Base-by-base conservation (phyloP, 2,329 filamentous ascomycete genomes). In the Rhinocladiella similis region DNA sequence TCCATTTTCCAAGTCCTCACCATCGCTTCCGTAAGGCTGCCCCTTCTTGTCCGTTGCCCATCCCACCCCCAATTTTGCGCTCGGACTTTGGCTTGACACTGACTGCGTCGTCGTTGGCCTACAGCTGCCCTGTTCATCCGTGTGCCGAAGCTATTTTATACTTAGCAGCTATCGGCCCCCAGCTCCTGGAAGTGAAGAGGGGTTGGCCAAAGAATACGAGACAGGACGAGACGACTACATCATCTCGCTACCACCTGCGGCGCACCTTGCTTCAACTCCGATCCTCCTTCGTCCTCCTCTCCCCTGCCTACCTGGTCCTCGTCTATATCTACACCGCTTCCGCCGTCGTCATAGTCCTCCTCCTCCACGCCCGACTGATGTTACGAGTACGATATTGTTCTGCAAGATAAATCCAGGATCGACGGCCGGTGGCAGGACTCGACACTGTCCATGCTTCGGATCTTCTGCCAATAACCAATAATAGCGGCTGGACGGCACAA, bases 171-270 rank as follows among this genome's bases (percentile, higher is more conserved):
- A 10, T 35, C 47, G 22, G 33, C 18, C 47, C 16, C 35, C 35
- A 16, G 35, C 5, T 38, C 35, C 35, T 38, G 35, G 22, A 38
- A 38, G 10, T 5, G 35, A 29, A 16, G 41, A 51, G 47, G 43
- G 53, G 47, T 39, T 50, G 45, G 41, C 25, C 13, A 33, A 33
- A 48, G 14, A n/a, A 46, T 51, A 50, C 47, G 48, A 50, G 47
- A 56, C 53, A 12, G 22, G 41, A 47, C 50, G 38, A 19, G 20
- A 25, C 38, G 38, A 41, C 39, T 50, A 20, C 43, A 46, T 46
- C 43, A 22, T 46, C 43, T 46, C 25, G 25, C 43, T 46, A 46
- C 20, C 43, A 16, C 25, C 43, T 46, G 43, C 43, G 43, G 43
- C 43, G 43, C n/a, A 46, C 22, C n/a, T 16, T 46, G 43, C 43